Conservation (phyloP, 768 basidiomycete species). For the Lyophyllum atratum region DNA sequence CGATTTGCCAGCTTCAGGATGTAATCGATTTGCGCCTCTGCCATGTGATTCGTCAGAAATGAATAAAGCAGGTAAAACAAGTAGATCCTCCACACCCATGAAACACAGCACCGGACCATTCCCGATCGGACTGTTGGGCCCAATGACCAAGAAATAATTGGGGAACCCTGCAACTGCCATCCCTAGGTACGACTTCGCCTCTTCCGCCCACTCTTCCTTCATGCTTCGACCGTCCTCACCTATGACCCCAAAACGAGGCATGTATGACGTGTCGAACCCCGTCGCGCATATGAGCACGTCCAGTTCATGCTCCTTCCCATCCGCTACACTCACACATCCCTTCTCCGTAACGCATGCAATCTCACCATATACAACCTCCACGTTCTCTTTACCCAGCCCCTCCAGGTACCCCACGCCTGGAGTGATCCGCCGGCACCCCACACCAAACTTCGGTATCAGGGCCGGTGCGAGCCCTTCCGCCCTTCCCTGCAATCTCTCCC, state of each 20-base stretch:
- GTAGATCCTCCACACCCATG: constrained; percentile 23
- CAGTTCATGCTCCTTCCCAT: constrained; percentile 32
- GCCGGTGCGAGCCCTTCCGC: constrained; percentile 44
- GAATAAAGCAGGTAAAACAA: background rate
- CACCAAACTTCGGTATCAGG: constrained; percentile 33
- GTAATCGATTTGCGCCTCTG: constrained; percentile 35
- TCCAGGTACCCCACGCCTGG: constrained; percentile 37
- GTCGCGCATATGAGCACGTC: constrained; percentile 40
- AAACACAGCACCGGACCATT: constrained; percentile 33
- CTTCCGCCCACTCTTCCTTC: constrained; percentile 32
- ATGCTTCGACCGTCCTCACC: constrained; percentile 27
- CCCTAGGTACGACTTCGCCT: constrained; percentile 31
- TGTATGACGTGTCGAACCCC: constrained; percentile 36
- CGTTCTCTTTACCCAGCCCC: constrained; percentile 30
- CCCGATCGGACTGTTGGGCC: constrained; percentile 36
- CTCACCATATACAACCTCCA: constrained; percentile 29
- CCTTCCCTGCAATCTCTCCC: constrained; percentile 38
- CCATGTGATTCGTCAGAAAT: background rate
- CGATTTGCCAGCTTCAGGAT: constrained; percentile 33
- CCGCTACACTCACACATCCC: constrained; percentile 24
- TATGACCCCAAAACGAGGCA: constrained; percentile 34
- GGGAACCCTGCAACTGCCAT: constrained; percentile 33
- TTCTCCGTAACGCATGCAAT: constrained; percentile 29
- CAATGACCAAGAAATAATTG: constrained; percentile 33
- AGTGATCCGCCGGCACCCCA: constrained; percentile 37